Conservation (phyloP, 768 basidiomycete species). For the Psilocybe cyanescens region DNA sequence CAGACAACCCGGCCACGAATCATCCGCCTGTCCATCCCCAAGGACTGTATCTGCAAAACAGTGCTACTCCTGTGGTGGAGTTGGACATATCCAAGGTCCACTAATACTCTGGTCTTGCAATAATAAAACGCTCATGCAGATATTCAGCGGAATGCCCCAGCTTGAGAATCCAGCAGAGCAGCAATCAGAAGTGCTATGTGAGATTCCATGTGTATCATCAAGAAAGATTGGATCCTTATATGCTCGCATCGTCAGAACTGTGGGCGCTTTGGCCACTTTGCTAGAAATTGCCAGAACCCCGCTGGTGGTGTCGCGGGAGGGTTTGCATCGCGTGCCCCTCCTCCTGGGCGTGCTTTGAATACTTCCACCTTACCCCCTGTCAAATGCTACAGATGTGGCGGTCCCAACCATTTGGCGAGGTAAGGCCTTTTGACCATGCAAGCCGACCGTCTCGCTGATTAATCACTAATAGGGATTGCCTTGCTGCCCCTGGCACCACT, state of each 20-base stretch:
- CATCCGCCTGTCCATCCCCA: constrained; percentile 84
- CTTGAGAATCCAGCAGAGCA: constrained; percentile 66
- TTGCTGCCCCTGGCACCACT: constrained; percentile 68
- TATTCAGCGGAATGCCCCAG: constrained; percentile 77
- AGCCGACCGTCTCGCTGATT: constrained; percentile 6
- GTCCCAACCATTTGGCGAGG: constrained; percentile 88
- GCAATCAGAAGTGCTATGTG: constrained; percentile 85
- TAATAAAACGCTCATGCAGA: constrained; percentile 3
- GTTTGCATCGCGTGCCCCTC: constrained; percentile 71
- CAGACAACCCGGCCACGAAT: constrained; percentile 93
- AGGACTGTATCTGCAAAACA: constrained; percentile 85
- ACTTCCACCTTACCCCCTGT: constrained; percentile 79
- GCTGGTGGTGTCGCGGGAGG: constrained; percentile 36
- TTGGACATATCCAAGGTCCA: constrained; percentile 83
- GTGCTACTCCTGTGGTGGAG: constrained; percentile 92
- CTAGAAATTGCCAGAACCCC: constrained; percentile 68
- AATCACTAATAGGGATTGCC: constrained; percentile 67
- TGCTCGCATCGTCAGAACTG: constrained; percentile 56
- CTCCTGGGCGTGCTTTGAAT: constrained; percentile 76
- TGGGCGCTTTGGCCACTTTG: constrained; percentile 83
- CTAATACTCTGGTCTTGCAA: background rate
- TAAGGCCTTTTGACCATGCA: constrained; percentile 29
- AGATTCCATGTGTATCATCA: constrained; percentile 25
- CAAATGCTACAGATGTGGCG: constrained; percentile 90
- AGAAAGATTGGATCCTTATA: constrained; percentile 3